Evolutionary conservation across 2,329 filamentous ascomycete genomes (phyloP), one percentile per base, ranked within the genome.

Genomic region (Ophiostoma fasciatum): DNA sequence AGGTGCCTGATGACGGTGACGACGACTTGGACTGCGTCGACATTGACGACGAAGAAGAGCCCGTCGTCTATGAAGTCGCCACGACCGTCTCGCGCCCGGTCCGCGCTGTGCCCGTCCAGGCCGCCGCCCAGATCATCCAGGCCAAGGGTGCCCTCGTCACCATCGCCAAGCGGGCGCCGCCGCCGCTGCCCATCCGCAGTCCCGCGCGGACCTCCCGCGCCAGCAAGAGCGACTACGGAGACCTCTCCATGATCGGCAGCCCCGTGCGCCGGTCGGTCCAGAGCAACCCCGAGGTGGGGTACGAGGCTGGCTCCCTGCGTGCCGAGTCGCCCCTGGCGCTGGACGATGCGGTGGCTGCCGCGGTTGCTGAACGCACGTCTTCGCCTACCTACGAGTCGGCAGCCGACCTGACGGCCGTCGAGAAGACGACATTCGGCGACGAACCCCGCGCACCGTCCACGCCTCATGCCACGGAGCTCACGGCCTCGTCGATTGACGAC

Each of bases 71-170:
- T 41, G 76, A 82, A 48, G 69, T 82, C 35, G 73, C 63, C 11
- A 61, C 67, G 5, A 61, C 68, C 6, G 63, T 71, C 13, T 62
- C 71, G 12, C 66, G 72, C 42, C 66, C 68, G 13, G 60, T 72
- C 13, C 64, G 67, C 7, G 68, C 74, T 35, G 61, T 74, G 32
- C 68, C 71, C 3, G 74, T 79, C 2, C 72, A 79, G 38, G 66
- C 74, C 35, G 72, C 79, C 37, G 72, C 80, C 4, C 74, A 79
- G 36, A 68, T 74, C 37, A 74, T 85, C 38, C 66, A 70, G 21
- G 78, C 74, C 27, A 79, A 82, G 50, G 82, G 84, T 18, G 78
- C 79, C 34, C 63, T 94, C 34, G 82, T 94, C 20, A 85, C 74
- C 31, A 93, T 94, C 40, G 75, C 82, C 11, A 92, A 88, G 58